Evolutionary conservation across 1,139 yeast species (phyloP), one percentile per base, ranked within the genome.

Genomic region (Kodamaea fungicola): DNA sequence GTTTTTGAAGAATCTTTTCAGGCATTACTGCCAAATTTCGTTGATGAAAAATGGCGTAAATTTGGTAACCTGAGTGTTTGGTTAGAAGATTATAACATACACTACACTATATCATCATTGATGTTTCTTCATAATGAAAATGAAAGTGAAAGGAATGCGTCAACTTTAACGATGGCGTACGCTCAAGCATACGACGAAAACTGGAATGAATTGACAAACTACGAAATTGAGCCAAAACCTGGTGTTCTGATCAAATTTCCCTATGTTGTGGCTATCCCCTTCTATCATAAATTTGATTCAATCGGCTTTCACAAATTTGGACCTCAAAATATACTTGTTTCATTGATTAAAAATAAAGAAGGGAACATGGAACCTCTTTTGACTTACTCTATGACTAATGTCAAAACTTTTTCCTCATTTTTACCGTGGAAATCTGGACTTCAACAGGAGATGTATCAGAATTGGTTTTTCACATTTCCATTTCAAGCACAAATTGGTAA

Each of bases 181-280:
- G 62, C 71, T 6, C 80, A 75, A 49, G 42, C 71, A 8, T 75
- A 53, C 51, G 74, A 74, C 45, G 47, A 55, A 22, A 46, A 69
- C 35, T 75, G 80, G 79, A 55, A 64, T 21, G 78, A 74, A 51
- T 45, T 74, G 6, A 12, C 3, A 5, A 13, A 28, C 10, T 8
- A 8, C 6, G 4, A 4, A 12, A 28, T 23, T 4, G 4, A 8
- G 10, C 3, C 26, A 23, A 16, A 16, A 4, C 5, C 19, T 4
- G 26, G 10, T n/a, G 42, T 8, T 7, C 42, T 49, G 1, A 27
- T 57, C 30, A 42, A 45, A 12, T 65, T 57, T 41, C 73, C 73
- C 2, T 30, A 41, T 12, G 43, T 67, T 25, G 39, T 67, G 12
- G 60, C 62, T 8, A 52, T 66, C 21, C 72, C 72, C 1, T 54